Evolutionary conservation across 352 stramenopile species (phyloP), one percentile per base, ranked within the genome.

Genomic region (Phytophthora sojae): DNA sequence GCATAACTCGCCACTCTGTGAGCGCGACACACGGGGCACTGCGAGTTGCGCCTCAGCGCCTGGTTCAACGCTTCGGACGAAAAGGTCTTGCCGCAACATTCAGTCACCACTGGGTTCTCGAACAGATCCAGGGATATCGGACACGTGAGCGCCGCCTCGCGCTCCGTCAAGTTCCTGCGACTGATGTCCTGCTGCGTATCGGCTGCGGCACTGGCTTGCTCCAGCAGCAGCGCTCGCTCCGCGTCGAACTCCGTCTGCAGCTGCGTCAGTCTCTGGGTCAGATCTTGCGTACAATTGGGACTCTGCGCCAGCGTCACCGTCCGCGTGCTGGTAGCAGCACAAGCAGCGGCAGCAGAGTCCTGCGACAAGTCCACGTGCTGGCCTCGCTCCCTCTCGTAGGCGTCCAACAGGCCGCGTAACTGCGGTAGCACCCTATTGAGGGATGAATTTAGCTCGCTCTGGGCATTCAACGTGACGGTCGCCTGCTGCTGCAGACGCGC

Each of bases 41-140:
- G 14, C 12, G 45, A 23, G 9, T 56, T 68, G 5, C 8, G 23
- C 23, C 17, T 15, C 4, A 54, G 17, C 1, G 57, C 57, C n/a
- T 63, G 14, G 1, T 8, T 21, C 19, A 73, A 32, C 17, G 25
- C 47, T 6, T 57, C 65, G 0, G 42, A 61, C 23, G 65, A 73
- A 17, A 73, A 68, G 15, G 39, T 68, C 6, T 64, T 68, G 19
- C 58, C 52, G 35, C 58, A 73, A n/a, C 65, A 68, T 23, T 51
- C 29, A 1, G 58, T 68, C n/a, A 65, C 49, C 21, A 73, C 65
- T 1, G 65, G 65, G 6, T 64, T 19, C 21, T 60, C 58, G 4
- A 73, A 49, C 21, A 73, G 35, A 4, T 73, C 58, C 15, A 68
- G 32, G 5, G 58, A 57, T 8, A 73, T 68, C 21, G 65, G 65